phyloP scores from a whole-genome alignment of 306 rosid species.

The Leucaena leucocephala region DNA sequence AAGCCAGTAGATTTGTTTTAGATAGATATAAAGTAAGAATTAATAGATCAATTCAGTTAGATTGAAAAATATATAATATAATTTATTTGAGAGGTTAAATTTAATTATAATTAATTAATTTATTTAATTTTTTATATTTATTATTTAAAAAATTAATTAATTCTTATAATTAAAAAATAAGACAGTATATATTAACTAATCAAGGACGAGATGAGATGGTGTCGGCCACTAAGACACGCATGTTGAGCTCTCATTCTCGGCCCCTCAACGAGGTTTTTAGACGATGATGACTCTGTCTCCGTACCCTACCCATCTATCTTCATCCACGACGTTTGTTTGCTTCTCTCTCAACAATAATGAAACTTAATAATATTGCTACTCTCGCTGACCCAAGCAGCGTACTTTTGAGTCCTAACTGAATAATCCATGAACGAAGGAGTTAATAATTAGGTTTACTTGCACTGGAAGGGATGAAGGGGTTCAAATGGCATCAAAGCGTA shows the following conservation, averaged over 20 bases:
- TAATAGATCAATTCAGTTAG: too few species aligned
- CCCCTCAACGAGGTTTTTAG: conserved; percentile 19
- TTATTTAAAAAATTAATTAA: too few species aligned
- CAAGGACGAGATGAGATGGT: conserved; percentile 23
- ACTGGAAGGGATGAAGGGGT: neutral
- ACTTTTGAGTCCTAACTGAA: neutral
- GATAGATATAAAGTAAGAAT: too few species aligned
- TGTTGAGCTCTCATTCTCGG: conserved; percentile 32
- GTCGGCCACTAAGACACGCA: conserved; percentile 53
- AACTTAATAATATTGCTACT: neutral
- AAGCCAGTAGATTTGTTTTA: too few species aligned
- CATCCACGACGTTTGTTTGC: conserved; percentile 19
- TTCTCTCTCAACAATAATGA: neutral
- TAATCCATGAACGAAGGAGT: neutral
- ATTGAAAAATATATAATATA: too few species aligned
- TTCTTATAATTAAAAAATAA: too few species aligned
- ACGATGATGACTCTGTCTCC: conserved; percentile 41
- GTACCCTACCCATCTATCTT: conserved; percentile 23
- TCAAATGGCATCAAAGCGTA: neutral
- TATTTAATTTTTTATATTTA: too few species aligned
- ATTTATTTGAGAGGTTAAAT: too few species aligned
- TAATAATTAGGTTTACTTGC: neutral
- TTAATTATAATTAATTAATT: too few species aligned
- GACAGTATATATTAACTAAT: neutral
- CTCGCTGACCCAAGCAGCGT: conserved; percentile 4